Base-by-base conservation (phyloP, 345 rosid genomes). In the Boechera retrofracta region DNA sequence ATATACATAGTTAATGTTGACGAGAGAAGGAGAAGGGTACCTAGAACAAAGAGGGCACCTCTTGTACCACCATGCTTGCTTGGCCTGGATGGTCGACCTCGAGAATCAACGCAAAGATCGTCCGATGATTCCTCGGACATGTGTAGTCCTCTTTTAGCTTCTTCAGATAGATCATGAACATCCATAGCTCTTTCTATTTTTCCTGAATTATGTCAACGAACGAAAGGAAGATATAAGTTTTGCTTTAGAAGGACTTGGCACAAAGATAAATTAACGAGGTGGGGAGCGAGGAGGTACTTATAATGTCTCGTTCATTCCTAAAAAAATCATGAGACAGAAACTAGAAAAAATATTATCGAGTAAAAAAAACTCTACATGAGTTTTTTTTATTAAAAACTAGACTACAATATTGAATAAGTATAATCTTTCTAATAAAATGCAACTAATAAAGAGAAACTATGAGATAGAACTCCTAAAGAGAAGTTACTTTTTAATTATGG, bases 41-140 rank as follows among this genome's bases (percentile, higher is more conserved):
- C 94, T 41, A 91, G 80, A 57, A 91, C 93, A 75, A 88, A 91
- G 69, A 81, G 15, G 32, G 97, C 91, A 44, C 94, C 87, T 76
- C 84, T 55, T 83, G 86, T 81, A 73, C 94, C 94, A 32, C 97
- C 93, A 73, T 89, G 94, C 74, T 80, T 86, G 78, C 67, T 75
- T 33, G 71, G 61, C 61, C 75, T 70, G 77, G 86, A 88, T 26
- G 93, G 88, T 42, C 86, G 85, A 78, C 86, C 93, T 76, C 84
- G 85, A 82, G 82, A 88, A 77, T 91, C 97, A 71, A 89, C 88
- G 32, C 67, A 83, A 18, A 69, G 54, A 59, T 80, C 86, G 44
- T 83, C 80, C 10, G 48, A 65, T 71, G 70, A 63, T 24, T 64
- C 80, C 9, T 64, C 78, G 52, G 79, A 69, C 64, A 60, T 58